Conservation (phyloP, 73 alveolate genomes). For the Paramecium bursaria region DNA sequence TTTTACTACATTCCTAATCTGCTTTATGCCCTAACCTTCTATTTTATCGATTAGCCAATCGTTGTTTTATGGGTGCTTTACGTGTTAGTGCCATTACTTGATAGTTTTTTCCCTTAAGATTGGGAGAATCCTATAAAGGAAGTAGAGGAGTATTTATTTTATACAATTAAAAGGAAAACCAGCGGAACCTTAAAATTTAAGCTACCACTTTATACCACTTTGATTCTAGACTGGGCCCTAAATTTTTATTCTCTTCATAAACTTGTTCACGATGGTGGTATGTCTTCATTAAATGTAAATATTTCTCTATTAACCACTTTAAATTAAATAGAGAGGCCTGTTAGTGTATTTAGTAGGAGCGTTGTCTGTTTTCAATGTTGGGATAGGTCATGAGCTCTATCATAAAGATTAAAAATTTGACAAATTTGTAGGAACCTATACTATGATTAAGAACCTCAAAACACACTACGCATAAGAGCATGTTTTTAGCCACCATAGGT, state of each 20-base stretch:
- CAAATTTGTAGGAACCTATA: slow-evolving; percentile 79
- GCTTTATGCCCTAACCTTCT: neutral
- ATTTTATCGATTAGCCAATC: slow-evolving; percentile 48
- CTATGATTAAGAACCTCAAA: slow-evolving; percentile 74
- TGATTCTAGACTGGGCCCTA: slow-evolving; percentile 69
- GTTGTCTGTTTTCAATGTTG: slow-evolving; percentile 46
- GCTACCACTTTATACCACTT: slow-evolving; percentile 66
- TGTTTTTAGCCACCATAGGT: slow-evolving; percentile 80
- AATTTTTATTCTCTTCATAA: too few species aligned
- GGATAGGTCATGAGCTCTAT: slow-evolving; percentile 82
- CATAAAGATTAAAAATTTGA: slow-evolving; percentile 78
- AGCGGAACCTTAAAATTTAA: slow-evolving; percentile 50
- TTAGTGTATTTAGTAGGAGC: slow-evolving; percentile 45
- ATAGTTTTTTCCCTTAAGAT: slow-evolving; percentile 54
- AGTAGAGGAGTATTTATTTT: slow-evolving; percentile 58
- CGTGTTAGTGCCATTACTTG: slow-evolving; percentile 72
- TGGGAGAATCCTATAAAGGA: slow-evolving; percentile 69
- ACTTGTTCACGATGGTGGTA: too few species aligned
- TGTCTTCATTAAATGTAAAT: too few species aligned
- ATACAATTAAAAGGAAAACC: slow-evolving; percentile 6
- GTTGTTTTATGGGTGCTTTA: slow-evolving; percentile 68
- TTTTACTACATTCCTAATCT: slow-evolving; percentile 64
- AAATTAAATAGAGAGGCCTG: slow-evolving; percentile 37
- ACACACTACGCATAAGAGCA: slow-evolving; percentile 83
- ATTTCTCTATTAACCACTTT: too few species aligned